phyloP scores from a whole-genome alignment of 768 basidiomycete genomes.

The Gymnopilus dilepis region DNA sequence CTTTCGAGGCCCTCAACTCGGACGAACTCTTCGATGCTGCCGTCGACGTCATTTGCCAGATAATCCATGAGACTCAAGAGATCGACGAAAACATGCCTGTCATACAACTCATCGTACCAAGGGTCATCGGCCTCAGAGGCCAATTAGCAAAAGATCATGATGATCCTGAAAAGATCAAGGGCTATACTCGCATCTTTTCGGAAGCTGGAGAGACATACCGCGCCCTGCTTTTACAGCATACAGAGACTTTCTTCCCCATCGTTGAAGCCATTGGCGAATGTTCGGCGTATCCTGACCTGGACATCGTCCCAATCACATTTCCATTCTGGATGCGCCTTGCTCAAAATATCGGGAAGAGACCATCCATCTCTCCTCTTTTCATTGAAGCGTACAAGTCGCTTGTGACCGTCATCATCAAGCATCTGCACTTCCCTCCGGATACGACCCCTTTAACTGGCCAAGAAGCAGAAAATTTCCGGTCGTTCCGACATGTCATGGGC shows the following conservation, averaged over 20 bases:
- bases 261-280: conserved; percentile 95
- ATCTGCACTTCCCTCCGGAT: conserved; percentile 91
- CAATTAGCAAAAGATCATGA: conserved; percentile 64
- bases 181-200: conserved; percentile 90
- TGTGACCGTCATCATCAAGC: conserved; percentile 84
- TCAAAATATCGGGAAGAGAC: conserved; percentile 82
- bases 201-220: conserved; percentile 98
- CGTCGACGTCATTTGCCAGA: conserved; percentile 89
- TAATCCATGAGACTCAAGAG: conserved; percentile 98
- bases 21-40: conserved; percentile 93
- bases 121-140: conserved; percentile 76
- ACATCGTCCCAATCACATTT: conserved; percentile 97
- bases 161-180: conserved; percentile 88
- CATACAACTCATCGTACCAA: conserved; percentile 87
- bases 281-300: conserved; percentile 90
- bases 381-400: conserved; percentile 83
- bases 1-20: conserved; percentile 83
- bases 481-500: conserved; percentile 97
- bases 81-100: conserved; percentile 91
- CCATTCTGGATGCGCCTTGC: conserved; percentile 98
- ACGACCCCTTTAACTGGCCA: conserved; percentile 67
- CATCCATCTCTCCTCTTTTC: conserved; percentile 76
- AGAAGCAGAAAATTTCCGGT: conserved; percentile 92
- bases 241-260: conserved; percentile 92
- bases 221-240: conserved; percentile 83